A percentile compares a stretch with the other conserved stretches of the same genome.
phyloP scores from a whole-genome alignment of 2,329 filamentous ascomycete species.

The Pseudogymnoascus sp. region DNA sequence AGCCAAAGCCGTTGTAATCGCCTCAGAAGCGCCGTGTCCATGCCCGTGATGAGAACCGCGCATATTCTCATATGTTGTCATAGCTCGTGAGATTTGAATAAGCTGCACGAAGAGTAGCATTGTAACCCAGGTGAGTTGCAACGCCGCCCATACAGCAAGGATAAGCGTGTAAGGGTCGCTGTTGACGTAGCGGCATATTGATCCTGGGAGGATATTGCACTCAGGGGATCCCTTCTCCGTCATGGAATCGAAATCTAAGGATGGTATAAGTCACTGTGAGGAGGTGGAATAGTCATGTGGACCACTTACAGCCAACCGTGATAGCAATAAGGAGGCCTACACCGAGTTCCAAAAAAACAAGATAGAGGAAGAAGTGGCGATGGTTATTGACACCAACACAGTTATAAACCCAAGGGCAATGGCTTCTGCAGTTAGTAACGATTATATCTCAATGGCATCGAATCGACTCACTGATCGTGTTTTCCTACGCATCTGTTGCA shows the following conservation, averaged over 20 bases:
- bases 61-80: constrained; percentile 98
- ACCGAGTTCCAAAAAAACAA: constrained; percentile 68
- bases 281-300: not conserved
- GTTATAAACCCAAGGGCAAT: constrained; percentile 97
- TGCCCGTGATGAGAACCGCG: constrained; percentile 59
- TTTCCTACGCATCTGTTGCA: constrained; percentile 91
- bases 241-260: constrained; percentile 54
- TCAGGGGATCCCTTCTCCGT: constrained; percentile 43
- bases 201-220: constrained; percentile 70
- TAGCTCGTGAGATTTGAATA: constrained; percentile 80
- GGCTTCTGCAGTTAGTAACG: constrained; percentile 43
- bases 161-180: constrained; percentile 79
- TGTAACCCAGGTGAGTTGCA: constrained; percentile 92
- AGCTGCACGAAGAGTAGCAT: constrained; percentile 95
- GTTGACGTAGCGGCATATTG: constrained; percentile 67
- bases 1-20: constrained; percentile 66
- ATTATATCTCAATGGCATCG: not conserved
- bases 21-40: constrained; percentile 44
- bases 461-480: constrained; percentile 75
- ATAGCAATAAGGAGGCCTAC: constrained; percentile 66
- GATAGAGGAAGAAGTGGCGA: constrained; percentile 88
- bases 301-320: constrained; percentile 58
- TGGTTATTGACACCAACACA: constrained; percentile 95
- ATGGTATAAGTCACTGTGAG: constrained; percentile 21
- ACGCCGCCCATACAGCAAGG: constrained; percentile 65